These are phyloP conservation scores for Pseudogymnoascus sp. DNA, from an alignment of 2,329 filamentous ascomycete species.

Conservation along the genomic window DNA sequence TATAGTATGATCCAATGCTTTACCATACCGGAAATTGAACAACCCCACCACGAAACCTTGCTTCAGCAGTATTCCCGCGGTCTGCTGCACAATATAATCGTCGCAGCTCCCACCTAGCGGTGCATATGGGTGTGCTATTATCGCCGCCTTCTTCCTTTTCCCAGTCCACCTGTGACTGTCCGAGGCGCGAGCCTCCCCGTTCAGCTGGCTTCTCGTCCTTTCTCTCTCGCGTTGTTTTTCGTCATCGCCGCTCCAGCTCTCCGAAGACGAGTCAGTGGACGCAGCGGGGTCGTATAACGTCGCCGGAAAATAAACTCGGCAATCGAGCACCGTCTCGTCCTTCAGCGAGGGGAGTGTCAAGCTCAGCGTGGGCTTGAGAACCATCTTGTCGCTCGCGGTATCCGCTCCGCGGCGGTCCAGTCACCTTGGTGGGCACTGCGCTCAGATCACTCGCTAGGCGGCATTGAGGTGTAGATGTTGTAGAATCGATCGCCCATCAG, in stretches of 20 bases:
- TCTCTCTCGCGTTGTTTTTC: not conserved
- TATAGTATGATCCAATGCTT: conserved; percentile 16
- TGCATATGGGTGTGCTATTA: conserved; percentile 87
- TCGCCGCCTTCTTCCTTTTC: conserved; percentile 41
- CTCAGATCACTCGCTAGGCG: not conserved
- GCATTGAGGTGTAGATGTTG: not conserved
- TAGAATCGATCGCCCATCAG: not conserved
- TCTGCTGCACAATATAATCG: conserved; percentile 66
- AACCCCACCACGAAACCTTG: conserved; percentile 71
- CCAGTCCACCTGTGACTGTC: conserved; percentile 19
- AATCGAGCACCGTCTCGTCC: conserved; percentile 68
- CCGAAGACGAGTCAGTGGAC: not conserved
- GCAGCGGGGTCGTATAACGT: conserved; percentile 12
- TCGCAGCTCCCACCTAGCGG: conserved; percentile 80
- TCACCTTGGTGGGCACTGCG: not conserved
- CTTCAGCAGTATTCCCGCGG: conserved; percentile 51
- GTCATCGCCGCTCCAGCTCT: not conserved
- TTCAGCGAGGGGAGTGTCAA: conserved; percentile 81
- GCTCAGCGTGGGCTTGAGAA: conserved; percentile 51
- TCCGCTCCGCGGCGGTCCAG: not conserved
- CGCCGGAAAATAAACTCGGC: conserved; percentile 70
- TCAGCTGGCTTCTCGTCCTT: not conserved
- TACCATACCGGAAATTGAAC: conserved; percentile 76
- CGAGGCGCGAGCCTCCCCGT: not conserved
- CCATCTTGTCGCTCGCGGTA: conserved; percentile 34